These are phyloP conservation scores for Corynascus novoguineensis DNA, from an alignment of 495 filamentous ascomycete species.

Conservation along the genomic window DNA sequence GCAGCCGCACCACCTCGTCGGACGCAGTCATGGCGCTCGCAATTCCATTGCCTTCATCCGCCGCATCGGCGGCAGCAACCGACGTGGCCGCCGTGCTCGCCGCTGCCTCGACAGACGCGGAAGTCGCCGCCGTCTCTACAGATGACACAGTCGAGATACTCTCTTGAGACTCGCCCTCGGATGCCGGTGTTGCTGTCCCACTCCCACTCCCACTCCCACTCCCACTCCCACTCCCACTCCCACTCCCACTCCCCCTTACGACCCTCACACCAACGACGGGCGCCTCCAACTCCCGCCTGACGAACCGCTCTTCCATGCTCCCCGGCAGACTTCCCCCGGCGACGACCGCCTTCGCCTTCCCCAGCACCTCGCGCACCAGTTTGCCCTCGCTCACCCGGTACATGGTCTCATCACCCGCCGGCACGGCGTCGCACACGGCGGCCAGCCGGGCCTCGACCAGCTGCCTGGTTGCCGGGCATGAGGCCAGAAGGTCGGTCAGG, in stretches of 20 bases:
- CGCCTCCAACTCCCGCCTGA: constrained; percentile 65
- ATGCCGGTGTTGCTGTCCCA: constrained; percentile 25
- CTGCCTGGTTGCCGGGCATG: constrained; percentile 36
- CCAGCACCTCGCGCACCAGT: constrained; percentile 58
- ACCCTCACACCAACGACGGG: constrained; percentile 60
- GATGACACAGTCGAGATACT: constrained; percentile 26
- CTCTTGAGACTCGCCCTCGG: constrained; percentile 37
- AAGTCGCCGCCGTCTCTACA: constrained; percentile 27
- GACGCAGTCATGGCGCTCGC: constrained; percentile 45
- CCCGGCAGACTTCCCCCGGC: constrained; percentile 53
- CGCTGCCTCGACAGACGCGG: constrained; percentile 31
- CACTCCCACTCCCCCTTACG: constrained; percentile 7
- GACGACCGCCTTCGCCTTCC: constrained; percentile 67
- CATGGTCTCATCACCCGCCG: constrained; percentile 75
- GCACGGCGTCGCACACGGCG: constrained; percentile 69
- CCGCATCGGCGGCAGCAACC: too few relatives aligned
- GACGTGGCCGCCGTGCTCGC: constrained; percentile 39
- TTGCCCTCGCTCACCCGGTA: constrained; percentile 68
- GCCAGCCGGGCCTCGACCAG: constrained; percentile 46
- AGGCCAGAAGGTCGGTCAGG: constrained; percentile 48
- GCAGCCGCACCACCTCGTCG: constrained; percentile 52
- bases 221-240: constrained; percentile 28
- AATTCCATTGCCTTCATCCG: constrained; percentile 26
- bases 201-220: constrained; percentile 24
- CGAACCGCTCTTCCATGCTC: constrained; percentile 82